Evolutionary conservation across 169 alveolate species (phyloP), one percentile per base, ranked within the genome.

Genomic region (Cryptosporidium felis): DNA sequence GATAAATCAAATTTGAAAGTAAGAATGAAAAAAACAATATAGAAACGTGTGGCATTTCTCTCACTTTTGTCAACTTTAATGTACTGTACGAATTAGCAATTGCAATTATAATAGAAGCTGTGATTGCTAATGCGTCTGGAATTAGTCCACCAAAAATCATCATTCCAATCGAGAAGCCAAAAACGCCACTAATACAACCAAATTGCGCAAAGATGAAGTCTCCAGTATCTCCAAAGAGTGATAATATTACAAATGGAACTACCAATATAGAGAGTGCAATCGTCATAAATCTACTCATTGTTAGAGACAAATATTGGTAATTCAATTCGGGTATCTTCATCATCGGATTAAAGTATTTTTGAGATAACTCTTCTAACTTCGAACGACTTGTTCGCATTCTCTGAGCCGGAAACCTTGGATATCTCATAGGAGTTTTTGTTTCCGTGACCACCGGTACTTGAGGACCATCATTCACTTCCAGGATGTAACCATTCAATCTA

Each of bases 391-490:
- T 74, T 53, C 82, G 49, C 42, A 74, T 74, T 34, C 65, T 53
- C 40, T 49, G 65, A 28, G 82, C 82, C 41, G 82, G 82, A 74
- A 36, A 74, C 32, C 82, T 74, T 74, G 67, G 82, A 56, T 56
- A 49, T 34, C 41, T 74, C 26, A 47, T 51, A 36, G 67, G 61
- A 6, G 9, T 49, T 30, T 21, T 32, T 32, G 56, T 59, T 47
- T 21, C 49, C 34, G 63, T 66, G 26, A 40, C 42, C 26, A 74
- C 36, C 18, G 82, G 82, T 26, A 74, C 53, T 51, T 74, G 74
- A 51, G 82, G 82, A 21, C 53, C 53, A 49, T 74, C 67, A 53
- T 51, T 74, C n/a, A 53, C 46, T 4, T 34, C 30, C 3, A n/a
- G 21, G 16, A 74, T 51, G 30, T 45, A 28, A 16, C 21, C 62